These are phyloP conservation scores for Triticum dicoccoides DNA, from an alignment of 176 grass and related monocot genomes.

Conservation along the genomic window DNA sequence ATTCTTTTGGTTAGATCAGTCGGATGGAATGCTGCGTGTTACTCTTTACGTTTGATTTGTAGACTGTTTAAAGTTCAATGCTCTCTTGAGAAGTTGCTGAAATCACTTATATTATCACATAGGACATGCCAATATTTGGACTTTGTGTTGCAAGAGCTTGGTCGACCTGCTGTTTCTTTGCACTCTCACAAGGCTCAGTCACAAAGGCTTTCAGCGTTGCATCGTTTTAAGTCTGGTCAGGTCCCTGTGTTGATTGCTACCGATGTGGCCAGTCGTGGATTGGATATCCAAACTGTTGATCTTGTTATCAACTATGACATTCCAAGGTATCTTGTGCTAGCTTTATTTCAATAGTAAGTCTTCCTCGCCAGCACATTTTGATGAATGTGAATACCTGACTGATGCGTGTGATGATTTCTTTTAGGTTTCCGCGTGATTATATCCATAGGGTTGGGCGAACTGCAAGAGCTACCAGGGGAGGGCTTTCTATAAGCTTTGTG, in stretches of 20 bases:
- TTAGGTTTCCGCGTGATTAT: conserved; percentile 75
- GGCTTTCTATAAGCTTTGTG: conserved; percentile 80
- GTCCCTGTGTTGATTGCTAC: conserved; percentile 70
- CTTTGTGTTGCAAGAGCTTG: conserved; percentile 76
- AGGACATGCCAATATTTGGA: conserved; percentile 76
- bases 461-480: conserved; percentile 85
- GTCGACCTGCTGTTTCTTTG: conserved; percentile 63
- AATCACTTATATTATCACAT: conserved; percentile 33
- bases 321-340: conserved; percentile 51
- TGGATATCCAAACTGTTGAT: conserved; percentile 98
- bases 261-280: conserved; percentile 90
- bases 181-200: conserved; percentile 86
- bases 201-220: conserved; percentile 63
- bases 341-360: not conserved
- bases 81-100: conserved; percentile 8
- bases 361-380: not conserved
- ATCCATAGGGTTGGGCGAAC: conserved; percentile 93
- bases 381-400: conserved; percentile 15
- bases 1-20: conserved; percentile 20
- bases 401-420: conserved; percentile 12
- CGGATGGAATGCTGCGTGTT: not conserved
- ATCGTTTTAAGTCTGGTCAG: conserved; percentile 77
- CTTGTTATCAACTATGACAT: conserved; percentile 97
- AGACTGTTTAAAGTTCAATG: not conserved
- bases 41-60: not conserved